Evolutionary conservation across 495 filamentous ascomycete species (phyloP).

Genomic region (Penicillium robsamsonii): DNA sequence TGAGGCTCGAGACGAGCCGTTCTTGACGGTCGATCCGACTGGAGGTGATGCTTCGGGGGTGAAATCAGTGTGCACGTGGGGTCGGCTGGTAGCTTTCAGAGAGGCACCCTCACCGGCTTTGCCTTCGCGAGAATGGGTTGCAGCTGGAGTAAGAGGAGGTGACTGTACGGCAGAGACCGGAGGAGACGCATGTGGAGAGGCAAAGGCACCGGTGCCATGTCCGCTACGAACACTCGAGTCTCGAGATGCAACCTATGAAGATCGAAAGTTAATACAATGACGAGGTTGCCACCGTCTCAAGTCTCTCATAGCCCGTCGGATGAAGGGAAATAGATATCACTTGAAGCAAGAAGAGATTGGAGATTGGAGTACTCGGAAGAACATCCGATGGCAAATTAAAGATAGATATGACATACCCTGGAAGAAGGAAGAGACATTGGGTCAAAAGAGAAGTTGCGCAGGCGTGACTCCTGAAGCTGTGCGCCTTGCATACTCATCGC

Average conservation of each 20-base stretch:
- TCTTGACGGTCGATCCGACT: slow-evolving; percentile 31
- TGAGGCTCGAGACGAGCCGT: slow-evolving; percentile 33
- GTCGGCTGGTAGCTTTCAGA: slow-evolving; percentile 37
- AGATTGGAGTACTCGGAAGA: background rate
- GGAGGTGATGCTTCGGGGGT: slow-evolving; percentile 45
- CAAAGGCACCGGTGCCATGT: slow-evolving; percentile 38
- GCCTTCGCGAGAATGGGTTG: slow-evolving; percentile 57
- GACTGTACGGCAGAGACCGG: slow-evolving; percentile 69
- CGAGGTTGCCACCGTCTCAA: slow-evolving; percentile 4
- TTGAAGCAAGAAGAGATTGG: background rate
- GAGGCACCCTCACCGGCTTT: slow-evolving; percentile 31
- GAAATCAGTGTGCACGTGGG: slow-evolving; percentile 65
- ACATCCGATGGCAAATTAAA: background rate
- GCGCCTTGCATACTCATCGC: slow-evolving; percentile 69
- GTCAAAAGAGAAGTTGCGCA: slow-evolving; percentile 83
- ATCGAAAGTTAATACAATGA: slow-evolving; percentile 16
- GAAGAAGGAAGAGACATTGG: slow-evolving; percentile 83
- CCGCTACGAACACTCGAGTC: slow-evolving; percentile 46
- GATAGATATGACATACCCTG: slow-evolving; percentile 59
- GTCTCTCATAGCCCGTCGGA: background rate
- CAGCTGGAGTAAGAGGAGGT: slow-evolving; percentile 85
- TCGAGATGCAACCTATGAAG: slow-evolving; percentile 45
- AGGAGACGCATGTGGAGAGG: slow-evolving; percentile 49
- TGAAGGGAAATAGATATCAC: background rate
- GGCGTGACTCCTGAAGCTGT: slow-evolving; percentile 74